phyloP scores from a whole-genome alignment of 371 early-diverging fungal species.

The Phascolomyces articulosus region DNA sequence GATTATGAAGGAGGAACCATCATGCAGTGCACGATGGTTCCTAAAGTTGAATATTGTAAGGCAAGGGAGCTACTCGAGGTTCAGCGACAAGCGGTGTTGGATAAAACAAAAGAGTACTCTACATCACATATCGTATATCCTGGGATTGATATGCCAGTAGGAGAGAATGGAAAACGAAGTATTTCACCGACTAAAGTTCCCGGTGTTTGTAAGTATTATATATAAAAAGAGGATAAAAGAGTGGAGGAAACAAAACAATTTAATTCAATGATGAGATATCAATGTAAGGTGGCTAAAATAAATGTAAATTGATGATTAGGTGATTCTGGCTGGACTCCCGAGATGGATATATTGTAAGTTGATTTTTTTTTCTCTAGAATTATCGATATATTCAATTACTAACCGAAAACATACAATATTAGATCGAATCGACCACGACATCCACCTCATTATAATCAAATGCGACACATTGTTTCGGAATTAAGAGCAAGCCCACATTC shows the following conservation, averaged over 20 bases:
- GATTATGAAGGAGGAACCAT: constrained; percentile 99
- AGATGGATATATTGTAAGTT: constrained; percentile 71
- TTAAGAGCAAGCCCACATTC: constrained; percentile 80
- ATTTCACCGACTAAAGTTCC: constrained; percentile 67
- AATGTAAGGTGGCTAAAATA: no score
- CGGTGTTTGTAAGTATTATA: constrained; percentile 68
- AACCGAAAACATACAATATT: background rate
- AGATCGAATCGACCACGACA: constrained; percentile 62
- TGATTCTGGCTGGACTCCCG: constrained; percentile 93
- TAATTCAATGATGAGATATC: no score
- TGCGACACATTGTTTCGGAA: constrained; percentile 77
- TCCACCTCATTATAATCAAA: constrained; percentile 63
- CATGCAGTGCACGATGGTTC: constrained; percentile 87
- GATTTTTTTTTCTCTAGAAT: background rate
- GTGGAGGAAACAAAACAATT: no score
- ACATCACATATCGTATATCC: constrained; percentile 79
- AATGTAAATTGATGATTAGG: constrained; percentile 29
- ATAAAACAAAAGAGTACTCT: constrained; percentile 78
- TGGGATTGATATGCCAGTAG: constrained; percentile 73
- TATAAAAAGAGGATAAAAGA: no score
- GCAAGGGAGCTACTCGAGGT: constrained; percentile 61
- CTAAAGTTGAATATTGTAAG: constrained; percentile 60
- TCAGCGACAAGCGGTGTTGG: constrained; percentile 79
- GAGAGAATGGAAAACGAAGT: constrained; percentile 46
- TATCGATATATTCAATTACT: background rate